Conservation (phyloP, 495 filamentous ascomycete genomes). For the Zalerion maritima region DNA sequence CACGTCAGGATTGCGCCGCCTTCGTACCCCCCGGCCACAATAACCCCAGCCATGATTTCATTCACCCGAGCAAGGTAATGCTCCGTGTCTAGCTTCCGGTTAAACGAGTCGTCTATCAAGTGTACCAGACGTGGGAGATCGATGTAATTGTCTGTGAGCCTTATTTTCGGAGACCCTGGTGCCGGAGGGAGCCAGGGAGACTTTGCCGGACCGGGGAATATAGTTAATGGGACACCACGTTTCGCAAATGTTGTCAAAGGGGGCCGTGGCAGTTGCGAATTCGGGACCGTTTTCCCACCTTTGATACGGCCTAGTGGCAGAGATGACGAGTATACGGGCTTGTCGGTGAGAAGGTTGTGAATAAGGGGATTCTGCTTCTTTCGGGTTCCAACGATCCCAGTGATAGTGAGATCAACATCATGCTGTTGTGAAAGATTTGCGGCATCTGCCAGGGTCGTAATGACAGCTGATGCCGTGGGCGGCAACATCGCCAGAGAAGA, state of each 20-base stretch:
- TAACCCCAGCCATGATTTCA: conserved; percentile 68
- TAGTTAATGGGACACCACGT: conserved; percentile 74
- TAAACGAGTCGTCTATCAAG: conserved; percentile 91
- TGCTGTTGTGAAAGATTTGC: conserved; percentile 33
- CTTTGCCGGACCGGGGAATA: conserved; percentile 54
- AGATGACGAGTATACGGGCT: conserved; percentile 81
- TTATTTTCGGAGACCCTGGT: conserved; percentile 34
- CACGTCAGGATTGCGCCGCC: conserved; percentile 90
- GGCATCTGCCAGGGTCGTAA: conserved; percentile 75
- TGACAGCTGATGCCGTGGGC: conserved; percentile 66
- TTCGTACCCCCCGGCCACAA: conserved; percentile 93
- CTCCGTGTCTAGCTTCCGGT: conserved; percentile 63
- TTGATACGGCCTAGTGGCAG: conserved; percentile 55
- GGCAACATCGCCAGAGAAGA: conserved; percentile 63
- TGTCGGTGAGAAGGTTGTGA: conserved; percentile 92
- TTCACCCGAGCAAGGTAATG: conserved; percentile 70
- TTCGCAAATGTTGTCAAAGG: conserved; percentile 71
- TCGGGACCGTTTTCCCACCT: too few relatives aligned
- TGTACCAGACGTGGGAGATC: conserved; percentile 68
- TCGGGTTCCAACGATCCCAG: conserved; percentile 57
- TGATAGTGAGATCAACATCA: conserved; percentile 25
- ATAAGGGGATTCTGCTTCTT: conserved; percentile 81
- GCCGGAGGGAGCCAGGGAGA: conserved; percentile 51
- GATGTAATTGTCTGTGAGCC: conserved; percentile 62
- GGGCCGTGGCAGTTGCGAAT: too few relatives aligned